Conservation (phyloP, 1,284 basidiomycete genomes). For the Pseudozyma hubeiensis region DNA sequence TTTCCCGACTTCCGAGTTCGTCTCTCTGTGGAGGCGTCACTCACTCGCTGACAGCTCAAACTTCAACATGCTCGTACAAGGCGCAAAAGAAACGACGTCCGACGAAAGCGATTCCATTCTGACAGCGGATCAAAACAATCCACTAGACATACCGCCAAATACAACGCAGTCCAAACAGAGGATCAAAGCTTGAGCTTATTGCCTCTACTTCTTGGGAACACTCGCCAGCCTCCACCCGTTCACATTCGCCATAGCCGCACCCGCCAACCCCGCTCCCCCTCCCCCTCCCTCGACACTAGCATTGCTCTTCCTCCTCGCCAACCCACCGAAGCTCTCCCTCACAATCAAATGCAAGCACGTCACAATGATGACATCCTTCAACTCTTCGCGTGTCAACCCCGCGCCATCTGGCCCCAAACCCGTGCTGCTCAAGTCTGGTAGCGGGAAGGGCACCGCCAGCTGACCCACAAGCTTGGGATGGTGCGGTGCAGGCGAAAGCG, state of each 20-base stretch:
- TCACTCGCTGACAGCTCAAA: background rate
- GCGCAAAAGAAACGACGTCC: no score
- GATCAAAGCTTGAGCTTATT: background rate
- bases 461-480: slow-evolving; percentile 94
- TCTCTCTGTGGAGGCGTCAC: background rate
- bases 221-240: slow-evolving; percentile 45
- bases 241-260: slow-evolving; percentile 16
- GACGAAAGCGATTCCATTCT: no score
- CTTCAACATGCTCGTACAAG: no score
- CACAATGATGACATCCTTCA: slow-evolving; percentile 90
- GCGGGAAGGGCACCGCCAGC: slow-evolving; percentile 86
- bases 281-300: slow-evolving; percentile 42
- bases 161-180: no score
- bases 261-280: background rate
- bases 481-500: slow-evolving; percentile 82
- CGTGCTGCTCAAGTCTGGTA: slow-evolving; percentile 70
- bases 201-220: slow-evolving; percentile 34
- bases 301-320: slow-evolving; percentile 76
- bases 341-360: slow-evolving; percentile 93
- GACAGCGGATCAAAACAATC: no score
- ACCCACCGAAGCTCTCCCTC: slow-evolving; percentile 88
- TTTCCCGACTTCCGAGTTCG: slow-evolving; percentile 9
- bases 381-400: slow-evolving; percentile 81
- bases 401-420: slow-evolving; percentile 57
- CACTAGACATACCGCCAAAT: no score